Evolutionary conservation across 805 yeast species (phyloP).

Genomic region (Wickerhamomyces canadensis): DNA sequence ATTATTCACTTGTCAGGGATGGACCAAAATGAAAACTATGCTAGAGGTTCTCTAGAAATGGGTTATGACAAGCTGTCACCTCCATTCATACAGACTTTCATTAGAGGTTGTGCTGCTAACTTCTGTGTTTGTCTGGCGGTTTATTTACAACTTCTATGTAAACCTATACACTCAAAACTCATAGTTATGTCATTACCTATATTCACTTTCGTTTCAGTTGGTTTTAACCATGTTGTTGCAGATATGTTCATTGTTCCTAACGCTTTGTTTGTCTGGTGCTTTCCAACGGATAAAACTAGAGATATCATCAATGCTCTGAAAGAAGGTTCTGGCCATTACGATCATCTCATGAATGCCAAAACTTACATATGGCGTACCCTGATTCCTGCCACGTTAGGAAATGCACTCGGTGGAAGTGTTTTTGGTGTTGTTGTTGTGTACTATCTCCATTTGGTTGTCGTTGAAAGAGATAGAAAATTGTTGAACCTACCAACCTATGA

Average conservation of each 20-base stretch:
- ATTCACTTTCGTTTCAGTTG: slow-evolving; percentile 72
- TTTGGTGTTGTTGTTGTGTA: slow-evolving; percentile 65
- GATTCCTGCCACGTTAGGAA: slow-evolving; percentile 69
- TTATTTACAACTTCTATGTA: slow-evolving; percentile 71
- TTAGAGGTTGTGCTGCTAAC: slow-evolving; percentile 74
- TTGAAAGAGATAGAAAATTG: slow-evolving; percentile 60
- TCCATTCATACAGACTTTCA: slow-evolving; percentile 55
- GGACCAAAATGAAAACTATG: slow-evolving; percentile 34
- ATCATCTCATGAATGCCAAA: slow-evolving; percentile 35
- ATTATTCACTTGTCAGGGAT: slow-evolving; percentile 53
- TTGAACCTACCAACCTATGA: slow-evolving; percentile 65
- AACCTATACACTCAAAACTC: slow-evolving; percentile 73
- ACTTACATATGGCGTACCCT: slow-evolving; percentile 66
- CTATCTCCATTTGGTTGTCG: slow-evolving; percentile 66
- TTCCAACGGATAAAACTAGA: neutral
- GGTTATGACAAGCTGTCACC: slow-evolving; percentile 37
- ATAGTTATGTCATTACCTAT: slow-evolving; percentile 60
- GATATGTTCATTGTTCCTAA: slow-evolving; percentile 69
- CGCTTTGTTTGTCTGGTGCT: slow-evolving; percentile 48
- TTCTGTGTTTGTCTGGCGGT: slow-evolving; percentile 73
- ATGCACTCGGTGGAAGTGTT: slow-evolving; percentile 70
- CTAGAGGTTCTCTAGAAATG: slow-evolving; percentile 42
- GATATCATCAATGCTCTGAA: neutral
- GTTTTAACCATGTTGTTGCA: slow-evolving; percentile 77
- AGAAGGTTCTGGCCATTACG: neutral